A percentile compares a stretch with the other conserved stretches of the same genome.
Conservation (phyloP, 306 rosid genomes). For the Trifolium fragiferum region DNA sequence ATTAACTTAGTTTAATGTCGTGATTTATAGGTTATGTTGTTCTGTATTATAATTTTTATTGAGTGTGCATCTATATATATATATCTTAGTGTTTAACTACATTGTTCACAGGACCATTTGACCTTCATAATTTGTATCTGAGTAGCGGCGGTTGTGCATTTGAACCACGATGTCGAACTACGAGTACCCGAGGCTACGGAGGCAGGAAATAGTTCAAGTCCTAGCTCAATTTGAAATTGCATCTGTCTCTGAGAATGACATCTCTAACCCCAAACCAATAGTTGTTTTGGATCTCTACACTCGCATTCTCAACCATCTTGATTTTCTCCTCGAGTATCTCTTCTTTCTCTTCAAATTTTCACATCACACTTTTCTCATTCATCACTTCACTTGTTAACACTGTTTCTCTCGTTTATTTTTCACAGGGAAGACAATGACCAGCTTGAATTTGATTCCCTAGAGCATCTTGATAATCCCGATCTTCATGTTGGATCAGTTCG, state of each 20-base stretch:
- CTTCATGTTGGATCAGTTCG: constrained; percentile 57
- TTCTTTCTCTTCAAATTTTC: not conserved
- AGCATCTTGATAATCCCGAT: constrained; percentile 80
- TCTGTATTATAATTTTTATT: no score
- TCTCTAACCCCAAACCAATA: constrained; percentile 55
- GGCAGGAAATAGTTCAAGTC: constrained; percentile 52
- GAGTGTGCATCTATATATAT: no score
- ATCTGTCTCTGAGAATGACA: constrained; percentile 61
- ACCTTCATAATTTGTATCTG: no score
- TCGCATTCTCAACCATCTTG: constrained; percentile 63
- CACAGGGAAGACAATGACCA: constrained; percentile 77
- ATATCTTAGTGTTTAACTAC: no score
- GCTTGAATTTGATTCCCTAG: constrained; percentile 72
- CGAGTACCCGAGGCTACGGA: constrained; percentile 64
- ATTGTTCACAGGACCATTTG: no score
- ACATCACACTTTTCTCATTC: not conserved
- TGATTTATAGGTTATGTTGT: no score
- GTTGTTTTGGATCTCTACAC: constrained; percentile 64
- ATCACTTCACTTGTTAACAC: not conserved
- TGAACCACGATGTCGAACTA: constrained; percentile 56
- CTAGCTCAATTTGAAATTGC: constrained; percentile 58
- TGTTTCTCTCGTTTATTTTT: not conserved
- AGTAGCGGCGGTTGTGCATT: no score
- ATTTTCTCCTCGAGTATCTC: constrained; percentile 41
- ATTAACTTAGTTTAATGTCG: no score